Base-by-base conservation (phyloP, 2,329 filamentous ascomycete genomes). In the Penicillium fuscoglaucum region DNA sequence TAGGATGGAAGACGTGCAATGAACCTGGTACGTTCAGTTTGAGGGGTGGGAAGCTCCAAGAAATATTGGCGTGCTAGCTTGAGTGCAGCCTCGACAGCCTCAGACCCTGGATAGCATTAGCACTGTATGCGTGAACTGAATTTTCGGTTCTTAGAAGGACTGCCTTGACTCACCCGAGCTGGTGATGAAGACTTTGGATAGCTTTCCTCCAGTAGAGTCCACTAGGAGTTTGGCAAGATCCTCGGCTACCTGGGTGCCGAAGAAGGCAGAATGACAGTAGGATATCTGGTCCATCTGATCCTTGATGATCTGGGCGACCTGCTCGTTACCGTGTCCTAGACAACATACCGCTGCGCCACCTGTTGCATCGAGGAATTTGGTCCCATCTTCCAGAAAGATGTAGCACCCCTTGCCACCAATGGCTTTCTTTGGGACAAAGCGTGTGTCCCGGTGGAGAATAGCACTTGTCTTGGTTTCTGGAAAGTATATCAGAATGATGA, bases 321-420 rank as follows among this genome's bases (percentile, higher is more conserved):
- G 79, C 43, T 79, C 68, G 59, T 88, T 82, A 31, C 84, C 85
- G 65, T 91, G 87, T 7, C 90, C 90, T 10, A 93, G 76, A 68
- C 87, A 88, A 10, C 86, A 81, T 4, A 92, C 89, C 24, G 87
- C 89, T 3, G 90, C 88, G 21, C 90, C 90, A 29, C 87, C 84
- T 21, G 87, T 89, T 1, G 85, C 87, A 71, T 95, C 90, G 15
- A 92, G 82, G 44, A 95, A 82, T 35, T 76, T 78, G 26, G 82
- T 80, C 1, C 87, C 87, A 68, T 81, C 79, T 63, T 77, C 76
- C 1, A 86, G 75, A 35, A 77, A 73, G n/a, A 86, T 72, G 59
- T 81, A 82, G 62, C 80, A 78, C 12, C 82, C 83, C 55, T 78
- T 72, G 6, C 79, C 84, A 0, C 76, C 79, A 10, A 78, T 69